Evolutionary conservation across 2,329 filamentous ascomycete genomes (phyloP).

Genomic region (Parasarocladium wereldwijsianum): DNA sequence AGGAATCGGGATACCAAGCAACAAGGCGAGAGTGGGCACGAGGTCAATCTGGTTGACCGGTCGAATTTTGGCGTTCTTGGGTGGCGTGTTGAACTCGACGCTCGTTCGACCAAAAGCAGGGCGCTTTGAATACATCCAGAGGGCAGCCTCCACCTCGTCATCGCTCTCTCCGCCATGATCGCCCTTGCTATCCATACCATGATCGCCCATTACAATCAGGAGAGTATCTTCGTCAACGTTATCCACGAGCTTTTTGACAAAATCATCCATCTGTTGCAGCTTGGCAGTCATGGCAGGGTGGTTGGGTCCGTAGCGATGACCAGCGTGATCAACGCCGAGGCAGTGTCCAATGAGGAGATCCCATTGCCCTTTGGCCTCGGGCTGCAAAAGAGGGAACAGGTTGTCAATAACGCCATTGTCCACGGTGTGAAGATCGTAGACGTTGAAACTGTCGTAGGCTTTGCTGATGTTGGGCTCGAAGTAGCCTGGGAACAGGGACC

Average conservation of each 20-base stretch:
- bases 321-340: slow-evolving; percentile 90
- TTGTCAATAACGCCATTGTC: slow-evolving; percentile 91
- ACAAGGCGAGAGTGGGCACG: slow-evolving; percentile 76
- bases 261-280: slow-evolving; percentile 75
- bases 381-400: slow-evolving; percentile 66
- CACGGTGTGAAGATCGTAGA: slow-evolving; percentile 93
- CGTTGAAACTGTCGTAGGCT: slow-evolving; percentile 94
- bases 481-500: slow-evolving; percentile 80
- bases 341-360: slow-evolving; percentile 92
- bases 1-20: slow-evolving; percentile 83
- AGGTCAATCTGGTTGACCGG: slow-evolving; percentile 81
- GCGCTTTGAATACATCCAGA: slow-evolving; percentile 97
- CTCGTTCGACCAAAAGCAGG: slow-evolving; percentile 68
- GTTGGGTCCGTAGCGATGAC: slow-evolving; percentile 87
- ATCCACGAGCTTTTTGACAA: slow-evolving; percentile 58
- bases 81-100: slow-evolving; percentile 40
- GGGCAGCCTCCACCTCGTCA: slow-evolving; percentile 81
- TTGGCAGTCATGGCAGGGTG: slow-evolving; percentile 87
- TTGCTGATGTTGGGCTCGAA: slow-evolving; percentile 77
- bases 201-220: slow-evolving; percentile 94
- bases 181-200: slow-evolving; percentile 94
- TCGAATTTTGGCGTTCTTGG: slow-evolving; percentile 60
- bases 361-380: slow-evolving; percentile 55
- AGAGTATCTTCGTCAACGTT: slow-evolving; percentile 73
- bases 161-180: slow-evolving; percentile 98